Evolutionary conservation across 2,329 filamentous ascomycete species (phyloP), one percentile per base, ranked within the genome.

Genomic region (Fusarium nodosum): DNA sequence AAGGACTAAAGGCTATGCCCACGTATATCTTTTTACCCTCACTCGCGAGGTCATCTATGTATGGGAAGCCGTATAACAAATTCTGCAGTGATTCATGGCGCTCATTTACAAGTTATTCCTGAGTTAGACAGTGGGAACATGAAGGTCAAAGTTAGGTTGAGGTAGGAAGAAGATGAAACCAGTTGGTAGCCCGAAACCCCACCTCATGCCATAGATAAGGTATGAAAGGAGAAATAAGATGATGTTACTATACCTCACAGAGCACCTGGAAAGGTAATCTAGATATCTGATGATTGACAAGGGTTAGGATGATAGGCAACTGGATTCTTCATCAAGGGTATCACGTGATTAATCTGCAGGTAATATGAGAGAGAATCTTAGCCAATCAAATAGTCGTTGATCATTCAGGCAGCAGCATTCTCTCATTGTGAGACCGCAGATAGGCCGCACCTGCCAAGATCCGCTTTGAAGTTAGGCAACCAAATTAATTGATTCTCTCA

Each of bases 341-440:
- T 66, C 54, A 54, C 41, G 45, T 65, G 62, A 48, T 34, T 6
- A 3, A 7, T 2, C 24, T 39, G 12, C n/a, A 18, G 2, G n/a
- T 39, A 39, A 39, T 39, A 52, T 26, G 28, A 7, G 12, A 34
- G 34, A 41, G 12, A 9, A 20, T 10, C 2, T 2, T 3, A 10
- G 34, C 72, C 72, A 74, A 73, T 74, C 11, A 60, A 28, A 39
- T 7, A 5, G 7, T 20, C 34, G 59, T 30, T 60, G 51, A 66
- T 69, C 58, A n/a, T 66, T 69, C 69, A 74, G 73, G 73, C 73
- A 75, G 73, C 72, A 75, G 71, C 70, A 66, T 74, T 73, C 13
- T 57, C 57, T 55, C 47, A 64, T 61, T 41, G 15, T 57, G 56
- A 69, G 62, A 56, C 74, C 74, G 69, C 72, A 69, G 71, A 72